Conservation (phyloP, 1,284 basidiomycete species). For the Sanghuangporus sanghuang region DNA sequence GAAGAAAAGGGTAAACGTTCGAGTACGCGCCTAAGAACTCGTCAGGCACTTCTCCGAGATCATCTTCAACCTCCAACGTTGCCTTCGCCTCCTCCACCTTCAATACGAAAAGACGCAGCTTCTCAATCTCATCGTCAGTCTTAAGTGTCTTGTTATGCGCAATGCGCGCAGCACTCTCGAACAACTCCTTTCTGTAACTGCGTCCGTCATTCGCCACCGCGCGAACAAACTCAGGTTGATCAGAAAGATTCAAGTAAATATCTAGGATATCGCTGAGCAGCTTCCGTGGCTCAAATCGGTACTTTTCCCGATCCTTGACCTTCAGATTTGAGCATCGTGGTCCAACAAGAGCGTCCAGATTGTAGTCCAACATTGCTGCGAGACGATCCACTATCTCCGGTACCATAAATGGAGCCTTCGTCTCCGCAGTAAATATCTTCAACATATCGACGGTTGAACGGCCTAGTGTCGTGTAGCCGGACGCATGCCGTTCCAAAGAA, state of each 20-base stretch:
- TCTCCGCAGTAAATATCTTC: slow-evolving; percentile 89
- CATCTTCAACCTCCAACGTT: slow-evolving; percentile 83
- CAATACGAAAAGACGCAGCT: slow-evolving; percentile 67
- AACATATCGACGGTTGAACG: slow-evolving; percentile 86
- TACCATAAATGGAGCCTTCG: slow-evolving; percentile 91
- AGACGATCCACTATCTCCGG: slow-evolving; percentile 95
- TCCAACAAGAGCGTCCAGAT: slow-evolving; percentile 86
- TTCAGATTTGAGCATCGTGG: slow-evolving; percentile 80
- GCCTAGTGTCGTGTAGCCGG: slow-evolving; percentile 83
- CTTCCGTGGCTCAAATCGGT: slow-evolving; percentile 82
- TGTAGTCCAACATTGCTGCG: slow-evolving; percentile 97
- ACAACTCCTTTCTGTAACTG: slow-evolving; percentile 84
- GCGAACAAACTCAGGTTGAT: slow-evolving; percentile 75
- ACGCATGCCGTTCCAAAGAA: slow-evolving; percentile 77
- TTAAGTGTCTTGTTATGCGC: slow-evolving; percentile 69
- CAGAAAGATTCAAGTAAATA: slow-evolving; percentile 88
- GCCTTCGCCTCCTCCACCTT: slow-evolving; percentile 84
- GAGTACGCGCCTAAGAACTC: slow-evolving; percentile 78
- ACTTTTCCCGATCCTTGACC: slow-evolving; percentile 85
- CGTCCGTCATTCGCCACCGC: slow-evolving; percentile 92
- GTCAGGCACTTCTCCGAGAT: slow-evolving; percentile 91
- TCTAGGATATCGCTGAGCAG: slow-evolving; percentile 87
- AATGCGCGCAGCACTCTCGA: slow-evolving; percentile 76
- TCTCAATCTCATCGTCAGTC: slow-evolving; percentile 74
- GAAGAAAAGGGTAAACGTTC: slow-evolving; percentile 3